These are phyloP conservation scores for Myochromella boudieri DNA, from an alignment of 768 basidiomycete genomes.

Conservation along the genomic window DNA sequence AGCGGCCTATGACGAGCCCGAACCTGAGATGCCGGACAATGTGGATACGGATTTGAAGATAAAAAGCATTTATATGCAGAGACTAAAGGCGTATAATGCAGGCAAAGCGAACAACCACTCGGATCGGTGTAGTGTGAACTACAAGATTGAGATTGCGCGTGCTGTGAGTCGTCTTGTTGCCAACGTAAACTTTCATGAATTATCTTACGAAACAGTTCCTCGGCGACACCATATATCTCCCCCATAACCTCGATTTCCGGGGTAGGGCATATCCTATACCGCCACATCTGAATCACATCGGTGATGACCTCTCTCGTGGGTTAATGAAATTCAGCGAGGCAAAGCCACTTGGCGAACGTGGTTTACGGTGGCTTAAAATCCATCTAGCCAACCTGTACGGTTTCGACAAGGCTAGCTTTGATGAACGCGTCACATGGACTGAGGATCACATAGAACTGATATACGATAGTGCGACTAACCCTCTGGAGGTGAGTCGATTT, in stretches of 20 bases:
- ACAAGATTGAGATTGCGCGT: slow-evolving; percentile 94
- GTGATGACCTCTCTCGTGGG: slow-evolving; percentile 90
- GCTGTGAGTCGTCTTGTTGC: slow-evolving; percentile 53
- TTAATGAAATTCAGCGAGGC: slow-evolving; percentile 80
- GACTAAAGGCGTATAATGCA: slow-evolving; percentile 55
- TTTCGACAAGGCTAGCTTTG: slow-evolving; percentile 92
- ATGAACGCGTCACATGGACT: slow-evolving; percentile 84
- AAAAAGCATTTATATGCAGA: slow-evolving; percentile 52
- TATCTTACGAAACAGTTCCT: slow-evolving; percentile 58
- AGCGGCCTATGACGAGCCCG: slow-evolving; percentile 58
- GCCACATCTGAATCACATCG: slow-evolving; percentile 92
- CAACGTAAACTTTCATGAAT: slow-evolving; percentile 8
- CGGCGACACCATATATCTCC: slow-evolving; percentile 85
- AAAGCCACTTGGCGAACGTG: slow-evolving; percentile 79
- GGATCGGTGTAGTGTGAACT: slow-evolving; percentile 90
- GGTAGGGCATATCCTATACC: slow-evolving; percentile 97
- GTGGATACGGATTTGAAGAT: slow-evolving; percentile 49
- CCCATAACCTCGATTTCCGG: slow-evolving; percentile 97
- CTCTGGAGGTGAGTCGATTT: slow-evolving; percentile 57
- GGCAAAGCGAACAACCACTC: slow-evolving; percentile 82
- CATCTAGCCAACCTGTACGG: slow-evolving; percentile 93
- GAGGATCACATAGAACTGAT: slow-evolving; percentile 73
- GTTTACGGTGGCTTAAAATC: slow-evolving; percentile 93
- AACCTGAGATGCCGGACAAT: slow-evolving; percentile 56
- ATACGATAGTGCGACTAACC: slow-evolving; percentile 78